These are phyloP conservation scores for Graphilbum fragrans DNA, from an alignment of 2,329 filamentous ascomycete genomes.

Conservation along the genomic window DNA sequence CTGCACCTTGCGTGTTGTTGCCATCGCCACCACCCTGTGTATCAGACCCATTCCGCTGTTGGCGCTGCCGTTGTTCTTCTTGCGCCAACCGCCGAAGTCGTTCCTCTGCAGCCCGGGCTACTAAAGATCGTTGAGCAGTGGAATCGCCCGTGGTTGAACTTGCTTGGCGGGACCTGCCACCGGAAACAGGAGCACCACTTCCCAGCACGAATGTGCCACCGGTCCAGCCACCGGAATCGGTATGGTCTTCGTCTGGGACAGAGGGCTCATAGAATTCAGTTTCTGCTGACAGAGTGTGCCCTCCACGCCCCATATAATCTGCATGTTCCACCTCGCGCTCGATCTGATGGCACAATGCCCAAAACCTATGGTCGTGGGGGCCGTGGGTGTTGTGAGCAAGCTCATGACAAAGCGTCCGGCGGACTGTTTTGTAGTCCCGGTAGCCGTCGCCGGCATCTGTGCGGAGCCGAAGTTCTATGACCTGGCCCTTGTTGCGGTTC, in stretches of 20 bases:
- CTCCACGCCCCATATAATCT: constrained; percentile 63
- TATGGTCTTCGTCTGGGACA: constrained; percentile 38
- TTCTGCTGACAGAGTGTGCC: constrained; percentile 50
- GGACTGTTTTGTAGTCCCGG: constrained; percentile 80
- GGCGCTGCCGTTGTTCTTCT: constrained; percentile 5
- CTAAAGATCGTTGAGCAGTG: constrained; percentile 59
- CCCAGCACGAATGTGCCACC: constrained; percentile 70
- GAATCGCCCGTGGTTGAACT: constrained; percentile 1
- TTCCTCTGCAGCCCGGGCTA: constrained; percentile 64
- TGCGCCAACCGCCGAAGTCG: constrained; percentile 35
- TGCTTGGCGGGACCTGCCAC: background rate
- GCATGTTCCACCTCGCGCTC: constrained; percentile 72
- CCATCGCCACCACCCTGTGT: background rate
- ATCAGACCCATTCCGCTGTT: background rate
- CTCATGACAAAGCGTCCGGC: constrained; percentile 90
- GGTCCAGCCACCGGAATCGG: constrained; percentile 65
- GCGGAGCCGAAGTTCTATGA: constrained; percentile 80
- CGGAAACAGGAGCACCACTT: constrained; percentile 24
- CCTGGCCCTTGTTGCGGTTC: constrained; percentile 78
- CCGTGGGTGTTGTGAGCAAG: constrained; percentile 83
- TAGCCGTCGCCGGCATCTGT: constrained; percentile 94
- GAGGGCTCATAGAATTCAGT: constrained; percentile 31
- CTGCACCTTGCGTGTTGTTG: background rate
- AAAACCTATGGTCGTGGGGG: constrained; percentile 77
- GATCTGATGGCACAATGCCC: constrained; percentile 77